These are phyloP conservation scores for Apophysomyces sp. DNA, from an alignment of 371 early-diverging fungal genomes.

Conservation along the genomic window DNA sequence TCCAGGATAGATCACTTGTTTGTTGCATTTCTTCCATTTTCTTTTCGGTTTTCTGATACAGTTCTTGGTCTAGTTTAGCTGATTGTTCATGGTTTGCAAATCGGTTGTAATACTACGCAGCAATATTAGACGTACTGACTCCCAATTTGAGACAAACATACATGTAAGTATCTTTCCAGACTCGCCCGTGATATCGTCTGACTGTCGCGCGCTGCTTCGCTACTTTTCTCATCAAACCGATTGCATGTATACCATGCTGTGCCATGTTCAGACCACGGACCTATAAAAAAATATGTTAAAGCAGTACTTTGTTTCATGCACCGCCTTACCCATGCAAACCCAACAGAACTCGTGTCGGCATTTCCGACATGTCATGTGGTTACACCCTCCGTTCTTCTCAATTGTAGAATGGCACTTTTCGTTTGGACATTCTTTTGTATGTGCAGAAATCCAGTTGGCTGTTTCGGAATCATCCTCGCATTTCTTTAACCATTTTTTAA, in stretches of 20 bases:
- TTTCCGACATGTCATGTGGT: slow-evolving; percentile 87
- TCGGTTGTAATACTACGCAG: slow-evolving; percentile 81
- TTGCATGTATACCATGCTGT: slow-evolving; percentile 82
- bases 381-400: slow-evolving; percentile 95
- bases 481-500: slow-evolving; percentile 86
- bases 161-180: slow-evolving; percentile 89
- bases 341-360: slow-evolving; percentile 85
- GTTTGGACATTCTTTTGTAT: slow-evolving; percentile 88
- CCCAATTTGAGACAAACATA: slow-evolving; percentile 29
- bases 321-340: slow-evolving; percentile 52
- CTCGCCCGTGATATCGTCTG: slow-evolving; percentile 77
- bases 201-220: slow-evolving; percentile 69
- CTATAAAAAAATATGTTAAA: slow-evolving; percentile 35
- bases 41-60: slow-evolving; percentile 78
- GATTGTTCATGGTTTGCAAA: slow-evolving; percentile 94
- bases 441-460: slow-evolving; percentile 90
- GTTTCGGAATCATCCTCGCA: slow-evolving; percentile 95
- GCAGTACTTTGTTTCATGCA: neutral
- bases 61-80: slow-evolving; percentile 80
- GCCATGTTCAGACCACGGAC: slow-evolving; percentile 90
- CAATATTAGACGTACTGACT: neutral
- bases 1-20: slow-evolving; percentile 85
- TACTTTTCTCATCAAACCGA: slow-evolving; percentile 77
- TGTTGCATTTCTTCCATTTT: slow-evolving; percentile 94
- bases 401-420: slow-evolving; percentile 83